These are phyloP conservation scores for Cyberlindnera lachancei DNA, from an alignment of 805 yeast species.

Conservation along the genomic window DNA sequence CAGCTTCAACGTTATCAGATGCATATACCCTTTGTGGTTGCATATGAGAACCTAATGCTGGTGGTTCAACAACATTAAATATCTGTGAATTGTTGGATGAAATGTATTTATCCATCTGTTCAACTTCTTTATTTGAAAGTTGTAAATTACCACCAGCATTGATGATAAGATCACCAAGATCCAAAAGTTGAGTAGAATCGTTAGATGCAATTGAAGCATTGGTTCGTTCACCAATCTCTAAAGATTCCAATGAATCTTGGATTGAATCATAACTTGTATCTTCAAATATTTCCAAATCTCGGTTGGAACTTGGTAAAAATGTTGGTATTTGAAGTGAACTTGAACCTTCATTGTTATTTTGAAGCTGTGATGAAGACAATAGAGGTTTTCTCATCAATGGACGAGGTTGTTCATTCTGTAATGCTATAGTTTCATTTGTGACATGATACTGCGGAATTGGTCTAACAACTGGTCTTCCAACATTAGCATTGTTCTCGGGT, in stretches of 20 bases:
- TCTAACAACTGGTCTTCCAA: too few relatives aligned
- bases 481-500: background rate
- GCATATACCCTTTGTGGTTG: slow-evolving; percentile 12
- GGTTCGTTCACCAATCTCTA: too few relatives aligned
- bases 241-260: slow-evolving; percentile 9
- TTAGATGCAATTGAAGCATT: slow-evolving; percentile 1
- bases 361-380: background rate
- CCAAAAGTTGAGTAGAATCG: slow-evolving; percentile 12
- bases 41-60: slow-evolving; percentile 14
- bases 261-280: slow-evolving; percentile 12
- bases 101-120: slow-evolving; percentile 10
- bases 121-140: slow-evolving; percentile 4
- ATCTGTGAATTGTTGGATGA: slow-evolving; percentile 11
- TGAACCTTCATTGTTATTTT: too few relatives aligned
- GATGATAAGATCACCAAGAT: slow-evolving; percentile 15
- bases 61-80: slow-evolving; percentile 1
- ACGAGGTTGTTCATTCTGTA: background rate
- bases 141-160: slow-evolving; percentile 8
- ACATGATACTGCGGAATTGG: too few relatives aligned
- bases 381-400: background rate
- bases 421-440: too few relatives aligned
- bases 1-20: slow-evolving; percentile 15
- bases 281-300: background rate
- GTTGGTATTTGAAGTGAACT: too few relatives aligned
- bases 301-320: background rate